Evolutionary conservation across 805 yeast species (phyloP).

Genomic region (Blastobotrys chiropterorum): DNA sequence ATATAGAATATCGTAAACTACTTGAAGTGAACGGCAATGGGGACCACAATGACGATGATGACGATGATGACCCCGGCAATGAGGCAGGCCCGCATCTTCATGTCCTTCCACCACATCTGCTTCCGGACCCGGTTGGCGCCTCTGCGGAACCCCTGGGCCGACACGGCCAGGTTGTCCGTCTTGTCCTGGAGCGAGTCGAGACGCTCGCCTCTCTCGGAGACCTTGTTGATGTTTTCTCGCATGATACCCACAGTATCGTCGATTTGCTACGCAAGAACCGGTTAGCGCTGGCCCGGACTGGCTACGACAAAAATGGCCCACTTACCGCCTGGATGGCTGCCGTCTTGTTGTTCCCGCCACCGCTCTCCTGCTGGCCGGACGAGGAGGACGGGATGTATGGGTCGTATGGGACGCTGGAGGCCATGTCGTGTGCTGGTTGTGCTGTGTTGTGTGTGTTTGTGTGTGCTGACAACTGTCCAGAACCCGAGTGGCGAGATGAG

Average conservation of each 20-base stretch:
- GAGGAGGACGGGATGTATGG: slow-evolving; percentile 68
- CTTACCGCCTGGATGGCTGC: slow-evolving; percentile 80
- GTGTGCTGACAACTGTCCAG: neutral
- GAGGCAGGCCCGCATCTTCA: slow-evolving; percentile 91
- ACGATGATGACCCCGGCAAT: slow-evolving; percentile 71
- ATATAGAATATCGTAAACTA: neutral
- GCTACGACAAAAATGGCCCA: slow-evolving; percentile 30
- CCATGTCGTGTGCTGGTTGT: slow-evolving; percentile 40
- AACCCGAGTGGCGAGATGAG: neutral
- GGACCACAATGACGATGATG: slow-evolving; percentile 82
- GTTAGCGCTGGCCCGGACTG: no score
- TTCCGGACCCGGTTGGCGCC: slow-evolving; percentile 97
- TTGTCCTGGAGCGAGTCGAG: slow-evolving; percentile 87
- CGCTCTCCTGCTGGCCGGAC: slow-evolving; percentile 16
- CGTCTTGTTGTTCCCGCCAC: slow-evolving; percentile 46
- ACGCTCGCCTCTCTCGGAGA: slow-evolving; percentile 91
- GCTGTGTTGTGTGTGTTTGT: neutral
- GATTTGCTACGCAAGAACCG: slow-evolving; percentile 68
- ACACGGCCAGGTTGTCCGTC: slow-evolving; percentile 84
- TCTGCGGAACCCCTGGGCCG: slow-evolving; percentile 91
- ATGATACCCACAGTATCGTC: slow-evolving; percentile 95
- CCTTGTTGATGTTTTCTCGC: slow-evolving; percentile 95
- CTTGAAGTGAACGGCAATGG: slow-evolving; percentile 80
- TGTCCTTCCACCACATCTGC: slow-evolving; percentile 98
- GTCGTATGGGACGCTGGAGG: slow-evolving; percentile 77